Percentiles rank a stretch among this genome's conserved stretches.
These are phyloP conservation scores for Pythium dissimile DNA, from an alignment of 352 stramenopile genomes.

Conservation along the genomic window DNA sequence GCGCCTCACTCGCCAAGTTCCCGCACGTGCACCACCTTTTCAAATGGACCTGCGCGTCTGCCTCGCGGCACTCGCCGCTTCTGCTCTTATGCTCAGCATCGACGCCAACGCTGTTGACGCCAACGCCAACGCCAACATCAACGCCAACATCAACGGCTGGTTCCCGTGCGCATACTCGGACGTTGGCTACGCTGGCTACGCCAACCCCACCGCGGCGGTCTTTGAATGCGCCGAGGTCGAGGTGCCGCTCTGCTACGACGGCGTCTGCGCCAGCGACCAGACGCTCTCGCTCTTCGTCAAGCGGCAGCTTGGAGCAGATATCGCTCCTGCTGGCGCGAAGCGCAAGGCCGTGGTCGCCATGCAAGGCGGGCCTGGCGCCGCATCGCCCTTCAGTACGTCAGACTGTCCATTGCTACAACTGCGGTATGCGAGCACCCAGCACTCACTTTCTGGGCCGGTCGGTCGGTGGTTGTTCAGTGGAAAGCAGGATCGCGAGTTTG, in stretches of 20 bases:
- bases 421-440: too few species aligned
- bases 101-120: too few species aligned
- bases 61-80: too few species aligned
- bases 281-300: conserved; percentile 49
- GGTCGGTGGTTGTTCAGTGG: background rate
- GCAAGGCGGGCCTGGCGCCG: conserved; percentile 11
- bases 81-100: too few species aligned
- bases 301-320: conserved; percentile 9
- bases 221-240: conserved; percentile 63
- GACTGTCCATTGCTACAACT: too few species aligned
- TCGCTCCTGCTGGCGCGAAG: background rate
- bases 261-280: conserved; percentile 54
- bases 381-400: conserved; percentile 11
- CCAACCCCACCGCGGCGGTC: background rate
- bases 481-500: conserved; percentile 3
- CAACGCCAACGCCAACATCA: too few species aligned
- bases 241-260: conserved; percentile 65
- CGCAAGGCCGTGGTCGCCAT: conserved; percentile 12
- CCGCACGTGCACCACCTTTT: too few species aligned
- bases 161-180: conserved; percentile 39
- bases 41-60: too few species aligned
- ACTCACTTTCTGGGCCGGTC: too few species aligned
- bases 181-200: background rate
- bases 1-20: too few species aligned
- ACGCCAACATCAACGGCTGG: conserved; percentile 27